Evolutionary conservation across 1,284 basidiomycete species (phyloP), one percentile per base, ranked within the genome.

Genomic region (Xerocomus amazonicus): DNA sequence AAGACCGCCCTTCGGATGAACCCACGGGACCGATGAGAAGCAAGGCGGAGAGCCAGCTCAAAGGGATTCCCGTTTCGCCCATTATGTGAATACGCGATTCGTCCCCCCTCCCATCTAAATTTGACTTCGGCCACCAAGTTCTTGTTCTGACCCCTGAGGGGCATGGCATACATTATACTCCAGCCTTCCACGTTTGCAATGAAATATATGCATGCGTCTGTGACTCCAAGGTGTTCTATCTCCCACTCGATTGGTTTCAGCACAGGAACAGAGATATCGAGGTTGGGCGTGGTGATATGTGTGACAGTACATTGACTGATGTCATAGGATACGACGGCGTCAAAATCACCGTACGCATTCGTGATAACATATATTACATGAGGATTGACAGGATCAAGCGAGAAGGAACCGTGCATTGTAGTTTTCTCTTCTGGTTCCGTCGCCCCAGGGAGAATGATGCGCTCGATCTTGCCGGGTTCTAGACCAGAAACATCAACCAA

Each of bases 131-230:
- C 52, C 17, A 72, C 66, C n/a, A 38, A 38, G 23, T 60, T 51
- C 43, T 55, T 56, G 9, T 67, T 55, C 5, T 51, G 40, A 19
- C 64, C 69, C 3, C n/a, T 53, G 37, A 70, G 56, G 3, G 67
- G 66, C 56, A 70, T 53, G 9, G 55, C 55, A 51, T 70, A 71
- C 17, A 70, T 45, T 9, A 51, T 49, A 35, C 47, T 55, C 70
- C 71, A 71, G 9, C 71, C 69, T 23, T 73, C 70, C 27, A 70
- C 56, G 32, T 72, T 72, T 1, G 67, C 70, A 4, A 50, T 56
- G 23, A 71, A 69, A 46, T 68, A 58, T 9, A 71, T 51, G 16
- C 50, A 61, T 1, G 52, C 39, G 0, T 56, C 44, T 0, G 70
- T 68, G 45, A 68, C 56, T 3, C 48, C 36, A 12, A 68, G 62